Conservation (phyloP, 1,284 basidiomycete species). For the Omphalotus olearius region DNA sequence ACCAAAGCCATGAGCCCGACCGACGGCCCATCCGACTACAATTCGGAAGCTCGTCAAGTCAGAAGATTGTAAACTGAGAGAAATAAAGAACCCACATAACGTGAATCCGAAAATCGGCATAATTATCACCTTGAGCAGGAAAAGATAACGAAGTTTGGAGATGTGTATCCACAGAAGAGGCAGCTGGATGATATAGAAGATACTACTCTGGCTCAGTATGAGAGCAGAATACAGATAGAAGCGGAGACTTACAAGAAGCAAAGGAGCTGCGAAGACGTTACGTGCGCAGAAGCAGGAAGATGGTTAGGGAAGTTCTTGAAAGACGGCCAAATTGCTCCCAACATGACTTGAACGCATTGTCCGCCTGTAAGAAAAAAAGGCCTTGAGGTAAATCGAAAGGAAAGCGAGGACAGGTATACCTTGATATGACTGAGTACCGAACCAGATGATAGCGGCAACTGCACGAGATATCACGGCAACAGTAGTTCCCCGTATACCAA, state of each 20-base stretch:
- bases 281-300: constrained; percentile 45
- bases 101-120: constrained; percentile 30
- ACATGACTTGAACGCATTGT: constrained; percentile 32
- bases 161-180: constrained; percentile 63
- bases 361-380: constrained; percentile 13
- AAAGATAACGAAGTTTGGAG: constrained; percentile 57
- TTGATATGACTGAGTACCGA: constrained; percentile 20
- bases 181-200: constrained; percentile 58
- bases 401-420: constrained; percentile 3
- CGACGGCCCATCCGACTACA: constrained; percentile 21
- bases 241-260: constrained; percentile 13
- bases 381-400: not conserved
- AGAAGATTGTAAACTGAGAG: not conserved
- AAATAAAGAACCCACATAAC: constrained; percentile 13
- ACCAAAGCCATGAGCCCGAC: constrained; percentile 19
- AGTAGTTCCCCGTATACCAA: constrained; percentile 19
- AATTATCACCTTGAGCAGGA: constrained; percentile 52
- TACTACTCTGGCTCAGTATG: constrained; percentile 35
- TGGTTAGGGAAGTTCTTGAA: constrained; percentile 50
- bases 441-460: constrained; percentile 14
- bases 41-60: not conserved
- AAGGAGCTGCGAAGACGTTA: constrained; percentile 42
- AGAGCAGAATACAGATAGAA: constrained; percentile 1
- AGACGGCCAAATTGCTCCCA: constrained; percentile 64
- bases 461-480: constrained; percentile 21